These are phyloP conservation scores for Amylostereum chailletii DNA, from an alignment of 1,284 basidiomycete species.

Conservation along the genomic window DNA sequence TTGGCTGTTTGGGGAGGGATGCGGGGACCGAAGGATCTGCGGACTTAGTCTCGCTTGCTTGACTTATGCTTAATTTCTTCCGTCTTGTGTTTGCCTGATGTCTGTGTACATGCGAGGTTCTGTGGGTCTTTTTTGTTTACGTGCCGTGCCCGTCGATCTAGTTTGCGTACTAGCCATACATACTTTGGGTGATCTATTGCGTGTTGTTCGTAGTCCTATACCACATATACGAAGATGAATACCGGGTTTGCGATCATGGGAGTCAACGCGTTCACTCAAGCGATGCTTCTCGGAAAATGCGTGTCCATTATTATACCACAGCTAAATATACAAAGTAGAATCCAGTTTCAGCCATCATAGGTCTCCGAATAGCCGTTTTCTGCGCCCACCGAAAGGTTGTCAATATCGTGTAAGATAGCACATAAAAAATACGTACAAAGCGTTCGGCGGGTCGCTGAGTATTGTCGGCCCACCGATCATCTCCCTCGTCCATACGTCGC, in stretches of 20 bases:
- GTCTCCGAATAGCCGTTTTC: slow-evolving; percentile 63
- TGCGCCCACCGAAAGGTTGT: slow-evolving; percentile 17
- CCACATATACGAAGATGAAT: background rate
- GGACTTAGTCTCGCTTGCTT: background rate
- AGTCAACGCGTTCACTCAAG: background rate
- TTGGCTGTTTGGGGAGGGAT: no score
- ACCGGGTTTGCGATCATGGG: background rate
- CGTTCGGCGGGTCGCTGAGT: slow-evolving; percentile 70
- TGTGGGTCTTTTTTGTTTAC: no score
- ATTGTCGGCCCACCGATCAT: slow-evolving; percentile 72
- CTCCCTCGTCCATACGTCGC: slow-evolving; percentile 93
- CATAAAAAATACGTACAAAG: slow-evolving; percentile 54
- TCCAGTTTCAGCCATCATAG: slow-evolving; percentile 15
- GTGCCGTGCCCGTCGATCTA: background rate
- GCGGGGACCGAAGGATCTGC: no score
- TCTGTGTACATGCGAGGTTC: background rate
- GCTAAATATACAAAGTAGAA: slow-evolving; percentile 1
- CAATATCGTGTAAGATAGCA: slow-evolving; percentile 1
- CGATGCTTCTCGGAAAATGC: background rate
- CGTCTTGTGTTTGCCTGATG: background rate
- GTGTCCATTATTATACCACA: background rate
- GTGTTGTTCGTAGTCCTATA: background rate
- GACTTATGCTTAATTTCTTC: slow-evolving; percentile 5
- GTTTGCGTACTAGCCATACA: slow-evolving; percentile 7
- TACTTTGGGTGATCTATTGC: slow-evolving; percentile 6